A percentile compares a stretch with the other conserved stretches of the same genome.
Evolutionary conservation across 768 basidiomycete genomes (phyloP).

Genomic region (Pleurotus tuber-regium): DNA sequence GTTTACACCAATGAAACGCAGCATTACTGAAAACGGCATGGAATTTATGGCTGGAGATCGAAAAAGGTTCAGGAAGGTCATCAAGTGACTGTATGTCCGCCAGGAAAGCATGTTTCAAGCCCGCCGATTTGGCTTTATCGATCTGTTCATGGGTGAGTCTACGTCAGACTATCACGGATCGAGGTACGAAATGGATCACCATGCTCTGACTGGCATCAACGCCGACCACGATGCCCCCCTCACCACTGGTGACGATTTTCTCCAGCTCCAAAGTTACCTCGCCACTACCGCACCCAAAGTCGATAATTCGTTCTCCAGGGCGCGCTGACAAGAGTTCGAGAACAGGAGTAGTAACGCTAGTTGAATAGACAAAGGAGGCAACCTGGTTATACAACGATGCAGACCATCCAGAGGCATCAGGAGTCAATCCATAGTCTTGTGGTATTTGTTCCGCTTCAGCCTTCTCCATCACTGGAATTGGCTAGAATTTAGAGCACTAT

Average conservation of each 20-base stretch:
- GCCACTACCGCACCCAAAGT: constrained; percentile 83
- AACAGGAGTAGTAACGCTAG: constrained; percentile 50
- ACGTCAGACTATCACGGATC: constrained; percentile 4
- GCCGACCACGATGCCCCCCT: constrained; percentile 59
- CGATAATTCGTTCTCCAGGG: constrained; percentile 69
- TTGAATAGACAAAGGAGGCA: constrained; percentile 67
- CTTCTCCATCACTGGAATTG: too few species aligned
- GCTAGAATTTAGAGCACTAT: too few species aligned
- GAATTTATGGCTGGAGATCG: constrained; percentile 37
- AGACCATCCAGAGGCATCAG: constrained; percentile 49
- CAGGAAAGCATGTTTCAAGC: constrained; percentile 44
- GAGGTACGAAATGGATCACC: constrained; percentile 40
- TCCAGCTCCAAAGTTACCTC: constrained; percentile 65
- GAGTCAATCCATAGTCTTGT: too few species aligned
- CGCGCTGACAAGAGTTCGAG: constrained; percentile 58
- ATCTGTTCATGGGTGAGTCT: constrained; percentile 38
- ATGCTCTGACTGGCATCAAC: constrained; percentile 71
- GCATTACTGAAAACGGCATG: constrained; percentile 84
- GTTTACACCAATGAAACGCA: constrained; percentile 83
- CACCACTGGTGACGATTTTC: constrained; percentile 41
- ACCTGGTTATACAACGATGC: constrained; percentile 59
- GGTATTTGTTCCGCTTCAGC: too few species aligned
- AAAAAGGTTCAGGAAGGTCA: constrained; percentile 19
- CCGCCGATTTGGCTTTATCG: constrained; percentile 44
- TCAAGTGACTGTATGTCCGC: constrained; percentile 53